Evolutionary conservation across 768 basidiomycete genomes (phyloP).

Genomic region (Auriculariales sp.): DNA sequence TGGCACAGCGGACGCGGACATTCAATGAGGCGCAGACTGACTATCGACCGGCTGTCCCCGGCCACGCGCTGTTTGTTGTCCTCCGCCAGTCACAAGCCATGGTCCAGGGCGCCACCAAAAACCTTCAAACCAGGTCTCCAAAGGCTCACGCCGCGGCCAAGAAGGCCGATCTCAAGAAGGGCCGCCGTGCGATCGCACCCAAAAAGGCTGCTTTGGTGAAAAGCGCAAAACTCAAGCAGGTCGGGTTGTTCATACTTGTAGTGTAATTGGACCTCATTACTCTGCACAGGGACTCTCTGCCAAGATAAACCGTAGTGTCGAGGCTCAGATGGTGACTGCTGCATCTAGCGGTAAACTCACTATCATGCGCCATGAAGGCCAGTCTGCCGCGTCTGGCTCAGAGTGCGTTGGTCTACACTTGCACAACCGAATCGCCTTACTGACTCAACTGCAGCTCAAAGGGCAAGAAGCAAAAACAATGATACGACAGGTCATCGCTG

Average conservation of each 20-base stretch:
- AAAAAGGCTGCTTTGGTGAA: constrained; percentile 66
- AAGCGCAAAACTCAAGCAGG: constrained; percentile 67
- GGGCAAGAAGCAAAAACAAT: too few relatives aligned
- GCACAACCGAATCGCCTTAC: too few relatives aligned
- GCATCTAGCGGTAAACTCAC: constrained; percentile 83
- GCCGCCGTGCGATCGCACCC: constrained; percentile 60
- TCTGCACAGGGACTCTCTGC: constrained; percentile 56
- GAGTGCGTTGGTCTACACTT: too few relatives aligned
- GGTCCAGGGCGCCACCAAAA: constrained; percentile 82
- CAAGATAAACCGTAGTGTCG: constrained; percentile 86
- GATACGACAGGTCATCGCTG: too few relatives aligned
- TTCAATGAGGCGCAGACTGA: too few relatives aligned
- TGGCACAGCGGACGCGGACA: too few relatives aligned
- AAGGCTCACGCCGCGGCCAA: constrained; percentile 54
- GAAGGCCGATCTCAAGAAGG: constrained; percentile 51
- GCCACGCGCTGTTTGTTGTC: too few relatives aligned
- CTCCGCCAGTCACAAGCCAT: too few relatives aligned
- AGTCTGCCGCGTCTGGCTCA: too few relatives aligned
- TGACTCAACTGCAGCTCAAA: too few relatives aligned
- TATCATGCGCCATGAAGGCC: constrained; percentile 64
- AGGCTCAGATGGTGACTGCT: constrained; percentile 78
- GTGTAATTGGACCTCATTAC: neutral
- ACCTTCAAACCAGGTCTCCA: constrained; percentile 26
- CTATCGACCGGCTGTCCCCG: too few relatives aligned
- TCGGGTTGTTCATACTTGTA: constrained; percentile 15